phyloP scores from a whole-genome alignment of 441 rosid species.

The Manihot esculenta region DNA sequence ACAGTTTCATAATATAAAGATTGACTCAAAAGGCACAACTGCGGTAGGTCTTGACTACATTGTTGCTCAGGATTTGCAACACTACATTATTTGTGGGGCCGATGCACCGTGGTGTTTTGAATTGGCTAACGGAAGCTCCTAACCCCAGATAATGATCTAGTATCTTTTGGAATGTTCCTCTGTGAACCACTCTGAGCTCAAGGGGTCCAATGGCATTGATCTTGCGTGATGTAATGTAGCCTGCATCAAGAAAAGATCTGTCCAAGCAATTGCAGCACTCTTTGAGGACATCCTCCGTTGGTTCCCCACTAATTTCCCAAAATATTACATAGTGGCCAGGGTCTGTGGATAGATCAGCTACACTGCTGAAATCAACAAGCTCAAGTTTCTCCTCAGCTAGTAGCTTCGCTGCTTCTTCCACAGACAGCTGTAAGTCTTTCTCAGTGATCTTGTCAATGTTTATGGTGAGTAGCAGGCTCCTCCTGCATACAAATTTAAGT shows the following conservation, averaged over 20 bases:
- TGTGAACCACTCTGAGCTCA: conserved; percentile 63
- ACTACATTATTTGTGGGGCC: conserved; percentile 49
- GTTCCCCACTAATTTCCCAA: conserved; percentile 79
- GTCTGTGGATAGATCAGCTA: conserved; percentile 56
- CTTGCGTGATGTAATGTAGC: conserved; percentile 71
- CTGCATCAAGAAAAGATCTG: conserved; percentile 65
- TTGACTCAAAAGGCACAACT: conserved; percentile 52
- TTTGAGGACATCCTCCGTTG: conserved; percentile 48
- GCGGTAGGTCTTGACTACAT: conserved; percentile 53
- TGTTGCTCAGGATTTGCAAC: conserved; percentile 55
- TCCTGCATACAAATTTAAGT: conserved; percentile 77
- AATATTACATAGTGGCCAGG: conserved; percentile 93
- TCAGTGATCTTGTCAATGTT: conserved; percentile 98
- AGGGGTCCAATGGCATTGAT: conserved; percentile 74
- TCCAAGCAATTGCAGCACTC: conserved; percentile 83
- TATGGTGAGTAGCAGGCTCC: conserved; percentile 65
- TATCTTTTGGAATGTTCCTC: conserved; percentile 74
- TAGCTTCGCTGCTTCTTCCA: conserved; percentile 62
- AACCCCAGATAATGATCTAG: conserved; percentile 68
- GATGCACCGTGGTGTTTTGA: conserved; percentile 80
- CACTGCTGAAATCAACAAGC: conserved; percentile 80
- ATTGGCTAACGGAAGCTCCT: conserved; percentile 81
- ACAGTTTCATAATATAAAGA: not conserved
- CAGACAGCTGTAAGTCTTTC: conserved; percentile 74
- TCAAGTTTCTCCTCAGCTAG: conserved; percentile 65